These are phyloP conservation scores for Rhododendron mucronatum DNA, from an alignment of 148 eudicot species.

Conservation along the genomic window DNA sequence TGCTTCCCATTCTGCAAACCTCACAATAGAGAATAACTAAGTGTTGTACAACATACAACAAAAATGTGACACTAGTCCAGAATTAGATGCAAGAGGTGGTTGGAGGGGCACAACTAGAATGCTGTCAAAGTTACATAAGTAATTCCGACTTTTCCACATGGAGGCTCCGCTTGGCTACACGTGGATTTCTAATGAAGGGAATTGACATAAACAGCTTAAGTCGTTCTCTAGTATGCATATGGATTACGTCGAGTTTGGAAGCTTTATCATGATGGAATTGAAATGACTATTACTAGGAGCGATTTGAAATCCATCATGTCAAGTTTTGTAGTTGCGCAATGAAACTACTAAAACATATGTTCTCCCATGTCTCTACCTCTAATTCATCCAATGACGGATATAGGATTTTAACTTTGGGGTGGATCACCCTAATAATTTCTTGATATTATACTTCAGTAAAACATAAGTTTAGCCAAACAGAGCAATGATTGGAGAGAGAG, in stretches of 20 bases:
- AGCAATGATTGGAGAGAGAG: no score
- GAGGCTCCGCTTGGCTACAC: background rate
- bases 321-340: background rate
- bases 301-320: background rate
- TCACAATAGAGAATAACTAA: background rate
- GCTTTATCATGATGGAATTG: background rate
- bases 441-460: background rate
- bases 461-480: background rate
- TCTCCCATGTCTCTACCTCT: background rate
- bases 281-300: background rate
- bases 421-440: background rate
- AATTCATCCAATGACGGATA: background rate
- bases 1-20: slow-evolving; percentile 20
- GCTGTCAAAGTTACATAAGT: background rate
- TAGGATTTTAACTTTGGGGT: background rate
- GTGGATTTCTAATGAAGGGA: background rate
- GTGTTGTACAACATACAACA: background rate
- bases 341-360: background rate
- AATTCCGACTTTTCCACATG: background rate
- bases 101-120: background rate
- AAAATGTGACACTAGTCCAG: background rate
- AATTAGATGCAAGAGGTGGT: background rate
- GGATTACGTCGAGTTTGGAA: background rate
- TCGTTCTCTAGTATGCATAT: background rate
- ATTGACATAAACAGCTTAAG: background rate